phyloP scores from a whole-genome alignment of 2,329 filamentous ascomycete species.

The Botrytis fabae region DNA sequence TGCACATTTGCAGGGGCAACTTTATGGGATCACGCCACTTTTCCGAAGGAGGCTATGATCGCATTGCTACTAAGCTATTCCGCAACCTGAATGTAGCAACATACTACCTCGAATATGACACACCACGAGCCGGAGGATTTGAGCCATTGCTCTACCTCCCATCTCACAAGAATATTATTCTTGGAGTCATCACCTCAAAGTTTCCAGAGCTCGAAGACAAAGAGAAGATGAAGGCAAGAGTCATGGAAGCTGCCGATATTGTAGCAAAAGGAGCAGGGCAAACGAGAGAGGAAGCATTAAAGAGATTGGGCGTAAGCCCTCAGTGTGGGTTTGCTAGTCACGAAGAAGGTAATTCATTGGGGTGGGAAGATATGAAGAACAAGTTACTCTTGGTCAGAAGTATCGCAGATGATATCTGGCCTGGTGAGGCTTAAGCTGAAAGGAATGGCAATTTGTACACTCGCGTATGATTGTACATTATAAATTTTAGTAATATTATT shows the following conservation, averaged over 20 bases:
- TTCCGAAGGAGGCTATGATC: constrained; percentile 65
- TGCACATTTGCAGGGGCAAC: constrained; percentile 74
- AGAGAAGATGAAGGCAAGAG: constrained; percentile 60
- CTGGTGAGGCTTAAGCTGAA: constrained; percentile 29
- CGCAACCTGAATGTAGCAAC: constrained; percentile 62
- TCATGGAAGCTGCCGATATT: constrained; percentile 63
- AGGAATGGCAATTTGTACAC: neutral
- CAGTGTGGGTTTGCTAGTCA: constrained; percentile 62
- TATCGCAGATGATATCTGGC: constrained; percentile 74
- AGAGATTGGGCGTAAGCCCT: constrained; percentile 67
- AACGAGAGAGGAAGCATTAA: constrained; percentile 65
- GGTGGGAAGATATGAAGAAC: constrained; percentile 68
- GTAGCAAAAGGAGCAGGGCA: constrained; percentile 68
- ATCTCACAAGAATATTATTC: constrained; percentile 62
- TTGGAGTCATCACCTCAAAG: constrained; percentile 66
- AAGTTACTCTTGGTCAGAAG: constrained; percentile 71
- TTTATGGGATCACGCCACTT: constrained; percentile 68
- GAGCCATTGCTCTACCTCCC: constrained; percentile 64
- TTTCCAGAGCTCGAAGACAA: constrained; percentile 62
- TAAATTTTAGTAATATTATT: neutral
- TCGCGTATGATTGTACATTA: neutral
- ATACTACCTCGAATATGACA: constrained; percentile 71
- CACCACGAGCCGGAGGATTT: constrained; percentile 62
- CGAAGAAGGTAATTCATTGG: constrained; percentile 62
- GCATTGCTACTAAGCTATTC: constrained; percentile 67